Evolutionary conservation across 2,329 filamentous ascomycete species (phyloP).

Genomic region (Dendryphion nanum): DNA sequence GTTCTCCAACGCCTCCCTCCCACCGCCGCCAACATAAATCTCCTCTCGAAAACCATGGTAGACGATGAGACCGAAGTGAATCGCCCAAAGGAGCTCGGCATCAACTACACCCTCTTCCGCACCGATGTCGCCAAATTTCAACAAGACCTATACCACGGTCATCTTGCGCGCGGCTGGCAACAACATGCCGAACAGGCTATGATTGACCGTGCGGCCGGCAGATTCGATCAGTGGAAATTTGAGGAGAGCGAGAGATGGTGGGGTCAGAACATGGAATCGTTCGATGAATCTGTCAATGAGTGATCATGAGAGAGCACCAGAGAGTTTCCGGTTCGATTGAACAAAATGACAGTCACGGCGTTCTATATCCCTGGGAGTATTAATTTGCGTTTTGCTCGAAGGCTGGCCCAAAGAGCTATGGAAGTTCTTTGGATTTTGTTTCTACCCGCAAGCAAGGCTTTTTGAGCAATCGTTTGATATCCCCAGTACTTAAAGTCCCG

Average conservation of each 20-base stretch:
- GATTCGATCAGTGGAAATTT: slow-evolving; percentile 58
- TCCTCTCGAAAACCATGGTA: slow-evolving; percentile 13
- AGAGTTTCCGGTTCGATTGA: too few species aligned
- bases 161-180: slow-evolving; percentile 58
- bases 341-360: too few species aligned
- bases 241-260: slow-evolving; percentile 56
- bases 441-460: too few species aligned
- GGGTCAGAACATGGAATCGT: slow-evolving; percentile 46
- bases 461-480: too few species aligned
- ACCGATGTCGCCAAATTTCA: slow-evolving; percentile 56
- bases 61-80: slow-evolving; percentile 11
- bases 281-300: too few species aligned
- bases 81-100: slow-evolving; percentile 22
- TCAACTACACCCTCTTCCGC: slow-evolving; percentile 48
- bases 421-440: too few species aligned
- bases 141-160: slow-evolving; percentile 54
- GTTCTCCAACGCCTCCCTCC: slow-evolving; percentile 25
- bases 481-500: too few species aligned
- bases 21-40: slow-evolving; percentile 12
- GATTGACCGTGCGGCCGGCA: slow-evolving; percentile 51
- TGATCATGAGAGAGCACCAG: too few species aligned
- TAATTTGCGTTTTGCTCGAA: too few species aligned
- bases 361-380: too few species aligned
- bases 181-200: slow-evolving; percentile 54
- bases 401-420: too few species aligned